A percentile compares a stretch with the other conserved stretches of the same genome.
phyloP scores from a whole-genome alignment of 805 yeast species.

The Metschnikowia bowlesiae region DNA sequence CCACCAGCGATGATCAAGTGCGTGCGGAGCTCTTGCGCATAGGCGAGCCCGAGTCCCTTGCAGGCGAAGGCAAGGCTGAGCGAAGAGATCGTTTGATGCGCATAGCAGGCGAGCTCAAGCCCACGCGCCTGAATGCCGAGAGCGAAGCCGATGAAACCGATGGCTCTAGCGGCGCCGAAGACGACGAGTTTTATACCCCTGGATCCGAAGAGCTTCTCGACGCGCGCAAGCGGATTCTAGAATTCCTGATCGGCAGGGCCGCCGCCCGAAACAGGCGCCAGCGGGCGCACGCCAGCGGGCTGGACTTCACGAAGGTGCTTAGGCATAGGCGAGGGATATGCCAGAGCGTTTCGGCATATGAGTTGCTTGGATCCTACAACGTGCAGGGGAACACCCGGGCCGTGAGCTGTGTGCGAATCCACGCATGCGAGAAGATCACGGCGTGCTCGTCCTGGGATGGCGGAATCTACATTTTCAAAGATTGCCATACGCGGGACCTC shows the following conservation, averaged over 20 bases:
- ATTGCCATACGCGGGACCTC: conserved; percentile 3
- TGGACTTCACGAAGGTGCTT: conserved; percentile 41
- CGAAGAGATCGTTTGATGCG: conserved; percentile 57
- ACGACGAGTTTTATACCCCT: conserved; percentile 75
- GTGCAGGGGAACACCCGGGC: conserved; percentile 59
- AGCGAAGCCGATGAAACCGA: conserved; percentile 11
- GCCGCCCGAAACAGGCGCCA: conserved; percentile 36
- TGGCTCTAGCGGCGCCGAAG: conserved; percentile 44
- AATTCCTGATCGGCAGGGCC: conserved; percentile 47
- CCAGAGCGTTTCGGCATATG: conserved; percentile 28
- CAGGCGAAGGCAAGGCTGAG: conserved; percentile 57
- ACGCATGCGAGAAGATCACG: conserved; percentile 34
- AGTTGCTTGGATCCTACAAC: conserved; percentile 63
- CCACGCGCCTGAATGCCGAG: conserved; percentile 3
- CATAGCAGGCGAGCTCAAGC: conserved; percentile 33
- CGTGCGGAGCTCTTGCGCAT: conserved; percentile 42
- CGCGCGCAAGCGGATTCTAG: conserved; percentile 50
- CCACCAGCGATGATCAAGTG: conserved; percentile 67
- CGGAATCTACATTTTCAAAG: conserved; percentile 44
- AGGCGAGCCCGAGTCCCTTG: conserved; percentile 52
- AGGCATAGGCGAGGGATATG: conserved; percentile 44
- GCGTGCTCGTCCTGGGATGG: conserved; percentile 89
- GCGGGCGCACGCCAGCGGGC: conserved; percentile 20
- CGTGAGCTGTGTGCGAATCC: conserved; percentile 52
- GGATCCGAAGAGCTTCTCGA: conserved; percentile 53